Conservation (phyloP, 2,329 filamentous ascomycete genomes). For the Neoscytalidium dimidiatum region DNA sequence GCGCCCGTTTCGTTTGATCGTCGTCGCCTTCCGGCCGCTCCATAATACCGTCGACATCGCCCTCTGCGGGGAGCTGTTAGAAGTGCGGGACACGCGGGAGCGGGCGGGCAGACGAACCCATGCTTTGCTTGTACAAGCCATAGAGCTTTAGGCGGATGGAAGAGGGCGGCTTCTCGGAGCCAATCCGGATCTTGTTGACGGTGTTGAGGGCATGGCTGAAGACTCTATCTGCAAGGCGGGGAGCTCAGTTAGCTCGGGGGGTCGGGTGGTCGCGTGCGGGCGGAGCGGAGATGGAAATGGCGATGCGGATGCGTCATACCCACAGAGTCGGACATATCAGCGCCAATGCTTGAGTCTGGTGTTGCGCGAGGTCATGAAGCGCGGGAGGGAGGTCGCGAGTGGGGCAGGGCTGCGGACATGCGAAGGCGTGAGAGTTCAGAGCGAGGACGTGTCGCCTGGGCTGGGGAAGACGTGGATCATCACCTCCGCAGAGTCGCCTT, state of each 20-base stretch:
- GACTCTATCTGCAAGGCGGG: constrained; percentile 73
- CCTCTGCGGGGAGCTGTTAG: constrained; percentile 58
- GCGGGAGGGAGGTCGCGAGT: neutral
- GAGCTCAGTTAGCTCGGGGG: neutral
- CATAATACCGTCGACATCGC: constrained; percentile 93
- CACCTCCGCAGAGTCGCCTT: constrained; percentile 11
- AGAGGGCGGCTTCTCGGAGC: constrained; percentile 83
- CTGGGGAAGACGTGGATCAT: constrained; percentile 14
- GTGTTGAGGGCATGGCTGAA: constrained; percentile 99
- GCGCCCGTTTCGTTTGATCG: constrained; percentile 55
- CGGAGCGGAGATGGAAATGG: neutral
- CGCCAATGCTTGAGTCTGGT: constrained; percentile 10
- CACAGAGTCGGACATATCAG: constrained; percentile 22
- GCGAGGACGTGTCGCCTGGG: constrained; percentile 3
- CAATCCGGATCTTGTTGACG: constrained; percentile 96
- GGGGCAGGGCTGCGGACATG: neutral
- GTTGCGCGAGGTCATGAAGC: constrained; percentile 13
- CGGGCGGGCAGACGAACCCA: constrained; percentile 57
- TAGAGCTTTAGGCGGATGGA: constrained; percentile 87
- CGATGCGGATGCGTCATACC: constrained; percentile 6
- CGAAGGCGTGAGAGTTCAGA: neutral
- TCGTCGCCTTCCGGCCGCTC: constrained; percentile 66
- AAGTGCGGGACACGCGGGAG: neutral
- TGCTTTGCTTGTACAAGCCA: constrained; percentile 97
- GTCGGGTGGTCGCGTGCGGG: constrained; percentile 6